Base-by-base conservation (phyloP, 257 asterid species). In the Handroanthus guayacan region DNA sequence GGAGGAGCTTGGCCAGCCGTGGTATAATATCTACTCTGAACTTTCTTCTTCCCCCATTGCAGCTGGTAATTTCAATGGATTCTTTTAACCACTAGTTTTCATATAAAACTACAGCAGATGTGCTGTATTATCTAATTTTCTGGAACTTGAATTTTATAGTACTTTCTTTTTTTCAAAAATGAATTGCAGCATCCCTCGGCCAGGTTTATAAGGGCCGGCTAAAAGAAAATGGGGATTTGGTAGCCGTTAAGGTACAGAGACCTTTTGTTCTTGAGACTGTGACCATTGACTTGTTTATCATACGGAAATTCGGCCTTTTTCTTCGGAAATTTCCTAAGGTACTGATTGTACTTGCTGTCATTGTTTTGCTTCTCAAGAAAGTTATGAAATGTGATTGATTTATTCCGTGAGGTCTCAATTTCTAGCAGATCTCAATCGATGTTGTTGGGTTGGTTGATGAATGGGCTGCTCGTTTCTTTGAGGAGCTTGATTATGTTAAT, bases 401-500 rank as follows among this genome's bases (percentile, higher is more conserved):
- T 13, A 69, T 77, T 16, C 17, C 13, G 51, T 31, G 51, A 39
- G 16, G 25, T 25, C 62, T 57, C 37, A 69, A 78, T 73, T 58
- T 70, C 55, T 55, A 72, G 72, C 83, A 92, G 99, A 76, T 95
- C 55, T 87, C 99, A 8, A 11, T 95, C 78, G 98, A 95, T 78
- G 96, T 95, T 83, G 99, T 95, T 78, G 99, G 99, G 69, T 82
- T 95, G 84, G 99, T 95, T 48, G 99, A 95, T 51, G 99, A 95
- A 88, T 95, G 99, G 99, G 99, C 99, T 80, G 93, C 99, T 57
- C 98, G 99, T 44, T 95, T 93, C 82, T 95, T 95, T 58, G 99
- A 95, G 86, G 99, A 95, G 87, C 98, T 95, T 74, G 99, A 95
- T 89, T 95, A 95, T 78, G 66, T 95, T 68, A 93, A 90, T 73